phyloP scores from a whole-genome alignment of 495 filamentous ascomycete species.

The Daldinia concentrica region DNA sequence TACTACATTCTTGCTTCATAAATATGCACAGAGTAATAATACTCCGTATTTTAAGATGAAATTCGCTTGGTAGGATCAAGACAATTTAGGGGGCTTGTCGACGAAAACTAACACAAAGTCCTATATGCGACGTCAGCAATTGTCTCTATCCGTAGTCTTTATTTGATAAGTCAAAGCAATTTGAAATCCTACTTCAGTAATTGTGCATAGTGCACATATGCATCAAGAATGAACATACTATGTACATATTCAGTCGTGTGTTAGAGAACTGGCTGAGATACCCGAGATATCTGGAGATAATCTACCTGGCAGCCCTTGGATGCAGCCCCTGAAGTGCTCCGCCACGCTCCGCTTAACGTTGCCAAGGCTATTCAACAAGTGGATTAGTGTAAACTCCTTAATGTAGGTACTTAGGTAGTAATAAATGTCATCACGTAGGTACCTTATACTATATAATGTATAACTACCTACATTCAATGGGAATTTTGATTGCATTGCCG shows the following conservation, averaged over 20 bases:
- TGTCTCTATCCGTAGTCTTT: not conserved
- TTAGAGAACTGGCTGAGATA: not conserved
- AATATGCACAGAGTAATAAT: not conserved
- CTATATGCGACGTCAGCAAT: not conserved
- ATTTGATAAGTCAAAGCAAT: not conserved
- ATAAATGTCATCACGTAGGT: not conserved
- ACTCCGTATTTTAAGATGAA: constrained; percentile 1
- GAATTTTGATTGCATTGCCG: not conserved
- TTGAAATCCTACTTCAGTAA: not conserved
- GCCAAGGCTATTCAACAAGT: constrained; percentile 1
- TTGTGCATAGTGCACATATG: too few species aligned
- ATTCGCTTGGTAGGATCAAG: not conserved
- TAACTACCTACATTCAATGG: too few species aligned
- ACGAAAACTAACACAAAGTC: not conserved
- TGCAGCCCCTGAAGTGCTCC: constrained; percentile 35
- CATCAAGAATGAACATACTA: not conserved
- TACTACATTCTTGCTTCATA: not conserved
- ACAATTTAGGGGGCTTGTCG: not conserved
- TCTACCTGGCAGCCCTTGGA: constrained; percentile 16
- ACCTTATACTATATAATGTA: too few species aligned
- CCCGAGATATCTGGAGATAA: constrained; percentile 13
- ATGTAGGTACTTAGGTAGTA: not conserved
- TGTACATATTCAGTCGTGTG: not conserved
- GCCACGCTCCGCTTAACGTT: constrained; percentile 30
- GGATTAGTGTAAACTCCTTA: constrained; percentile 10